Percentiles rank a stretch among this genome's conserved stretches.
Conservation (phyloP, 1,139 yeast genomes). For the Lodderomyces oxycetoniae region DNA sequence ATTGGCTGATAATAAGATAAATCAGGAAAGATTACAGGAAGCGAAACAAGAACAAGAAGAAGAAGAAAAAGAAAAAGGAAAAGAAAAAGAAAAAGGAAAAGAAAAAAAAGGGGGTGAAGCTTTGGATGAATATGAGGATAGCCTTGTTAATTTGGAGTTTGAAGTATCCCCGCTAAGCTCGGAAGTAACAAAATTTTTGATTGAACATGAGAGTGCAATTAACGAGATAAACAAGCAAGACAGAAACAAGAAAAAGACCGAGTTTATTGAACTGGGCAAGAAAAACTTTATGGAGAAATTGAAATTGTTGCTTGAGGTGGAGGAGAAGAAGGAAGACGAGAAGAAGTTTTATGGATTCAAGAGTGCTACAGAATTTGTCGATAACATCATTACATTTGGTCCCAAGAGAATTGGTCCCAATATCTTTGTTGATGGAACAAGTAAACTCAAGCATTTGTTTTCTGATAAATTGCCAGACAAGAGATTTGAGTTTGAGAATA, state of each 20-base stretch:
- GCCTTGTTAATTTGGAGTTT: conserved; percentile 43
- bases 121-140: conserved; percentile 20
- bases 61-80: conserved; percentile 15
- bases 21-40: conserved; percentile 10
- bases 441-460: conserved; percentile 31
- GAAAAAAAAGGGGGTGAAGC: conserved; percentile 12
- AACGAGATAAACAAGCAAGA: conserved; percentile 18
- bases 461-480: conserved; percentile 13
- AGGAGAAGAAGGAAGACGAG: conserved; percentile 1
- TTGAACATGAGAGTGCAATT: conserved; percentile 40
- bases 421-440: conserved; percentile 51
- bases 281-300: conserved; percentile 1
- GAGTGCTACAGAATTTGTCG: conserved; percentile 25
- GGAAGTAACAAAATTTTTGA: conserved; percentile 47
- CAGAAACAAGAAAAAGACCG: conserved; percentile 11
- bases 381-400: conserved; percentile 64
- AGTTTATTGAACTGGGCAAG: conserved; percentile 4
- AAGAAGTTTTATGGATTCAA: conserved; percentile 13
- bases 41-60: conserved; percentile 8
- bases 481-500: conserved; percentile 54
- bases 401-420: conserved; percentile 78
- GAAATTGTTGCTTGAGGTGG: neutral
- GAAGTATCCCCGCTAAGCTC: conserved; percentile 57
- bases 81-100: conserved; percentile 12
- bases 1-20: conserved; percentile 36